Conservation (phyloP, 2,329 filamentous ascomycete species). For the Endoconidiophora polonica region DNA sequence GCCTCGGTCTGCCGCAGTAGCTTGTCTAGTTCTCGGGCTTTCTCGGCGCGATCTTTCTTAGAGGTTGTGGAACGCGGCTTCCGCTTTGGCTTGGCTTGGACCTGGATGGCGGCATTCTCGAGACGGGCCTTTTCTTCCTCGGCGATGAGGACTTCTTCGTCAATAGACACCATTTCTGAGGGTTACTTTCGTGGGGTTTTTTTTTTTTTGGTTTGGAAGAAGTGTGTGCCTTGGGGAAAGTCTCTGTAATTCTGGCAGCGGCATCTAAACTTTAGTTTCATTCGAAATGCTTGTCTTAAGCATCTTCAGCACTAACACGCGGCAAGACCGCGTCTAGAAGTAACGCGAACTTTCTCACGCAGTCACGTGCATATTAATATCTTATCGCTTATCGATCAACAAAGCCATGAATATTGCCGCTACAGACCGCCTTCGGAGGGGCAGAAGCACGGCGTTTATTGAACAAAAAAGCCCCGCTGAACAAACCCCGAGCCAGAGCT, state of each 20-base stretch:
- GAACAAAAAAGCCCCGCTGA: conserved; percentile 5
- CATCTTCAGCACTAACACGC: not conserved
- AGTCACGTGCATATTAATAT: conserved; percentile 6
- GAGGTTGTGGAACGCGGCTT: conserved; percentile 32
- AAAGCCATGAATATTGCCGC: conserved; percentile 4
- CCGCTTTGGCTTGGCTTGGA: conserved; percentile 30
- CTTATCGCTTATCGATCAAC: not conserved
- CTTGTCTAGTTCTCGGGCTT: conserved; percentile 42
- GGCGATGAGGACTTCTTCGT: conserved; percentile 18
- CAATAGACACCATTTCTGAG: conserved; percentile 6
- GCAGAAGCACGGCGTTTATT: not conserved
- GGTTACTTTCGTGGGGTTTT: not conserved
- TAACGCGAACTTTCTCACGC: not conserved
- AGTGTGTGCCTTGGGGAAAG: too few species aligned
- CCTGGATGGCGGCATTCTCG: conserved; percentile 25
- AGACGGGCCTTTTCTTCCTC: conserved; percentile 23
- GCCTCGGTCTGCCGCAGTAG: conserved; percentile 41
- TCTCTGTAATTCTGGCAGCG: too few species aligned
- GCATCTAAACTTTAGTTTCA: too few species aligned
- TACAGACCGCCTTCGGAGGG: conserved; percentile 11
- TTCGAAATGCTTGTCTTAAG: not conserved
- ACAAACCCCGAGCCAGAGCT: conserved; percentile 1
- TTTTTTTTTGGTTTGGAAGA: not conserved
- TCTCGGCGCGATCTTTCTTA: conserved; percentile 32
- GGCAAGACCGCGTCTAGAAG: not conserved